phyloP scores from a whole-genome alignment of 495 filamentous ascomycete genomes.

The Penicillium bialowiezense region DNA sequence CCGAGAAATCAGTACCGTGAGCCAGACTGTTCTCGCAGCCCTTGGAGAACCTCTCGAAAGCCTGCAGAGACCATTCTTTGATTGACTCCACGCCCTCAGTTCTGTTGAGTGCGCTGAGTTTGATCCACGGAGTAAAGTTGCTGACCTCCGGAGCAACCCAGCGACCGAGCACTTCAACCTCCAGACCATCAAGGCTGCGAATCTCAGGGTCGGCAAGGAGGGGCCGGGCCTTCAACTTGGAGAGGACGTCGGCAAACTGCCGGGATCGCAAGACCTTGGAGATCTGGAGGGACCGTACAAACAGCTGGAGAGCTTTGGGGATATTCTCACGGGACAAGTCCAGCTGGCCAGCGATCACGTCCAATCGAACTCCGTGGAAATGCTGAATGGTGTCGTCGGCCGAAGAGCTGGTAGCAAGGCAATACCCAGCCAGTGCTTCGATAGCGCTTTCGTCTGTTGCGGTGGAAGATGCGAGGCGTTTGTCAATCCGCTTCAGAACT shows the following conservation, averaged over 20 bases:
- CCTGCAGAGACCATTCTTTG: constrained; percentile 69
- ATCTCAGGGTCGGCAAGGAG: constrained; percentile 70
- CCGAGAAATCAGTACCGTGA: constrained; percentile 57
- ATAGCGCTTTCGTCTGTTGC: constrained; percentile 55
- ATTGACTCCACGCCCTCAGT: constrained; percentile 63
- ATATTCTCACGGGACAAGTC: constrained; percentile 46
- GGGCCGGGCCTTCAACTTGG: constrained; percentile 63
- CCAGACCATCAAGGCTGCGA: constrained; percentile 61
- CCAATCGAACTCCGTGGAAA: constrained; percentile 72
- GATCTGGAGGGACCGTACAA: constrained; percentile 71
- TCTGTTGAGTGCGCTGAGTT: constrained; percentile 73
- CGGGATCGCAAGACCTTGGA: constrained; percentile 72
- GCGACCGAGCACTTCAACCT: constrained; percentile 74
- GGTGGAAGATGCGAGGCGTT: constrained; percentile 54
- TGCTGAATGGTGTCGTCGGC: constrained; percentile 76
- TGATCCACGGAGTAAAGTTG: constrained; percentile 87
- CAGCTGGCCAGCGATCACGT: constrained; percentile 61
- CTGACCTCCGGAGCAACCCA: constrained; percentile 84
- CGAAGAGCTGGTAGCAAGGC: constrained; percentile 76
- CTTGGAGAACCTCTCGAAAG: constrained; percentile 60
- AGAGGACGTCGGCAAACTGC: constrained; percentile 67
- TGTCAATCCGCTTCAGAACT: constrained; percentile 65
- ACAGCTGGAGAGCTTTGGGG: constrained; percentile 63
- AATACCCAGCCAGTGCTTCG: constrained; percentile 75
- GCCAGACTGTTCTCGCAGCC: constrained; percentile 57